Base-by-base conservation (phyloP, 2,329 filamentous ascomycete species). In the Alternaria hordeiaustralica region DNA sequence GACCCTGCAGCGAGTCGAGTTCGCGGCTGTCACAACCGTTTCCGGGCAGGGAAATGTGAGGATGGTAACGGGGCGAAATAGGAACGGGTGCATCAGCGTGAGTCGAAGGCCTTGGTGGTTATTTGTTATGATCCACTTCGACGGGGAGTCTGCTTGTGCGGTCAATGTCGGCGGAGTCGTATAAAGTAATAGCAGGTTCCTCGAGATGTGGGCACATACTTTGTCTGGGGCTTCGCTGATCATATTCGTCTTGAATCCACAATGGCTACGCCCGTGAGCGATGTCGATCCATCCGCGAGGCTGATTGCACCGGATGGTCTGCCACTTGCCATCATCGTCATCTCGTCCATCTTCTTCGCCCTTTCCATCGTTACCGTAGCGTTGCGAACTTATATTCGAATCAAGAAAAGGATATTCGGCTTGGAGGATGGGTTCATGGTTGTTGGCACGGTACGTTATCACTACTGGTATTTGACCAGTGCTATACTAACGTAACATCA, bases 391-490 rank as follows among this genome's bases (percentile, higher is more conserved):
- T 71, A 66, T 25, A 65, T 66, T 33, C 68, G 70, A 15, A 57
- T 66, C 5, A 36, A 28, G 5, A 72, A 70, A 46, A 63, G 63
- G 13, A 68, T 62, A 0, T 70, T 71, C 46, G 67, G 70, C 4
- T 26, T 63, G 2, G 70, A 72, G 21, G 69, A 72, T 64, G 59
- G 49, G 5, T 70, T 72, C 54, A 66, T 72, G 21, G 61, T 63
- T 8, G 50, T 25, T 26, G 69, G 67, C 41, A 61, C 58, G 23
- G 70, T 72, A 33, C 5, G 26, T 51, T 21, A 15, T 21, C 8
- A 13, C n/a, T 9, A 10, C 5, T 4, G 1, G 12, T 15, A 2
- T 15, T 1, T 21, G n/a, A 13, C 26, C 9, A 30, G 18, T 3
- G 26, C 18, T 33, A 11, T 21, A 9, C 26, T 51, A 21, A 51